Conservation (phyloP, 306 rosid species). For the Bauhinia variegata region DNA sequence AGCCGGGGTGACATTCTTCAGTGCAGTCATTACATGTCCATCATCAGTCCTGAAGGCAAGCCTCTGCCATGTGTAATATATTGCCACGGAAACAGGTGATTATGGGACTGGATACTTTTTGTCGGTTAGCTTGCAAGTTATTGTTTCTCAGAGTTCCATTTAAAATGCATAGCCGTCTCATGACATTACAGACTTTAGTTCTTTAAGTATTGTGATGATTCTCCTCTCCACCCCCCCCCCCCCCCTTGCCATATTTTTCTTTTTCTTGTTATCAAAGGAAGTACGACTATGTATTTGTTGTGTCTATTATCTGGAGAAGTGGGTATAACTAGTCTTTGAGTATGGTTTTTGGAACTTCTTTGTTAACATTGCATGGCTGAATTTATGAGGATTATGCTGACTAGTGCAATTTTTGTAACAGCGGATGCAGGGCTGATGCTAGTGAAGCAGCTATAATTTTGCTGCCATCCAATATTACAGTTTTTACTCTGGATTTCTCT, state of each 20-base stretch:
- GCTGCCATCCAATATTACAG: constrained; percentile 95
- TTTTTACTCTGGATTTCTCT: constrained; percentile 89
- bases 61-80: constrained; percentile 95
- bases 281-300: not conserved
- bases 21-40: constrained; percentile 90
- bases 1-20: constrained; percentile 82
- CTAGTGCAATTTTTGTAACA: constrained; percentile 46
- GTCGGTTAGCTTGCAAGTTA: constrained; percentile 8
- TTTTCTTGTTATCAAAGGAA: not conserved
- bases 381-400: constrained; percentile 35
- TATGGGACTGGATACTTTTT: constrained; percentile 15
- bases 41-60: constrained; percentile 86
- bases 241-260: not conserved
- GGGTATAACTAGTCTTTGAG: constrained; percentile 7
- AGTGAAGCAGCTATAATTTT: constrained; percentile 93
- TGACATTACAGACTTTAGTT: constrained; percentile 9
- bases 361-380: constrained; percentile 3
- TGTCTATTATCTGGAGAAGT: constrained; percentile 14
- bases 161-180: constrained; percentile 23
- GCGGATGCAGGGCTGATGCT: constrained; percentile 98
- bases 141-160: constrained; percentile 25
- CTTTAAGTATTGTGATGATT: constrained; percentile 15
- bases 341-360: constrained; percentile 14
- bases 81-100: constrained; percentile 97
- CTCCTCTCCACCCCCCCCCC: no score